Percentiles rank a stretch among this genome's conserved stretches.
phyloP scores from a whole-genome alignment of 805 yeast species.

The Myxozyma udenii region DNA sequence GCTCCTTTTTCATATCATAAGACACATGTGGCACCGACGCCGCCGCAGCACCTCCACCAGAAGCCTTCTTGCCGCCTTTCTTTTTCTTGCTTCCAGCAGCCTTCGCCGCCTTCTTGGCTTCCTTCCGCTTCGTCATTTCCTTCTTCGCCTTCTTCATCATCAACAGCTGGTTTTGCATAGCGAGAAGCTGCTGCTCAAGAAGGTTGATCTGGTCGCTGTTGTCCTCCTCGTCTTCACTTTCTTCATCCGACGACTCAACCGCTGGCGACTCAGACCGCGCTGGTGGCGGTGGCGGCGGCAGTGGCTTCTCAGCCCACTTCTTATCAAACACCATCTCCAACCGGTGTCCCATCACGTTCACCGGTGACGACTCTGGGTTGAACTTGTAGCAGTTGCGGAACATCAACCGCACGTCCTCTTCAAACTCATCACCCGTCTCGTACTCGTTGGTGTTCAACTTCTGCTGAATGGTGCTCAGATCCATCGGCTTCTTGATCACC shows the following conservation, averaged over 20 bases:
- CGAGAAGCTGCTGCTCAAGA: slow-evolving; percentile 77
- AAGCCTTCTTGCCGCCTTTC: slow-evolving; percentile 3
- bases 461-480: slow-evolving; percentile 75
- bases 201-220: slow-evolving; percentile 84
- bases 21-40: slow-evolving; percentile 55
- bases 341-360: slow-evolving; percentile 90
- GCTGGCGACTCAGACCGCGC: slow-evolving; percentile 43
- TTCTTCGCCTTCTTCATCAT: slow-evolving; percentile 76
- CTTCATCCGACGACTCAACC: slow-evolving; percentile 46
- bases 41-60: slow-evolving; percentile 28
- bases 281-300: slow-evolving; percentile 48
- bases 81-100: slow-evolving; percentile 32
- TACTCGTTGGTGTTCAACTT: slow-evolving; percentile 84
- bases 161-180: slow-evolving; percentile 82
- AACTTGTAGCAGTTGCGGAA: slow-evolving; percentile 86
- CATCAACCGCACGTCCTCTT: slow-evolving; percentile 73
- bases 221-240: slow-evolving; percentile 57
- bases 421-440: slow-evolving; percentile 84
- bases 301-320: slow-evolving; percentile 82
- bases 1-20: slow-evolving; percentile 94
- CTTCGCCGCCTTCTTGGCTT: slow-evolving; percentile 45
- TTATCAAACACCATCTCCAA: slow-evolving; percentile 81
- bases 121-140: slow-evolving; percentile 52
- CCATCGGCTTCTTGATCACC: slow-evolving; percentile 90
- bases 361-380: slow-evolving; percentile 97